Percentiles rank a stretch among this genome's conserved stretches.
These are phyloP conservation scores for Zelonia costaricensis DNA, from an alignment of 208 protist genomes.

Conservation along the genomic window DNA sequence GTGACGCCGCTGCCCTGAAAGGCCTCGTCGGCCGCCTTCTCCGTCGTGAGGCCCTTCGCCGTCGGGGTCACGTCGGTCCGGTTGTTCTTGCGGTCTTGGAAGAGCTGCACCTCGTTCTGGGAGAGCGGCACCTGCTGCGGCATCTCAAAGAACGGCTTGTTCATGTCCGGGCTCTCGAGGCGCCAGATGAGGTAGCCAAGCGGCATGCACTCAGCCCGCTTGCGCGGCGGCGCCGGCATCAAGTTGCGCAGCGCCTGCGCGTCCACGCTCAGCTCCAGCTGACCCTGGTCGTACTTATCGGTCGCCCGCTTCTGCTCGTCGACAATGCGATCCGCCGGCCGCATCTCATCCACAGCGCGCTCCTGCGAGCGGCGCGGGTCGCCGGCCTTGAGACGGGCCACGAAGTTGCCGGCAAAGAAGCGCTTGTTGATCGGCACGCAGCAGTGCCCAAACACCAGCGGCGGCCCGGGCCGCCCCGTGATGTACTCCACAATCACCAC, in stretches of 20 bases:
- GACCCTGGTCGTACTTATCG: conserved; percentile 44
- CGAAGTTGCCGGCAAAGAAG: conserved; percentile 56
- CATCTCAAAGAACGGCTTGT: conserved; percentile 50
- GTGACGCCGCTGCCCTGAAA: conserved; percentile 33
- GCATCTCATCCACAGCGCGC: conserved; percentile 39
- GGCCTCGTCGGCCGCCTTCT: conserved; percentile 24
- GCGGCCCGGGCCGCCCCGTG: conserved; percentile 14
- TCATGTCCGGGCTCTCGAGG: conserved; percentile 34
- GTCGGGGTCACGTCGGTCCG: conserved; percentile 5
- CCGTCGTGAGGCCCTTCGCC: conserved; percentile 19
- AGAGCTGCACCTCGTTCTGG: conserved; percentile 49
- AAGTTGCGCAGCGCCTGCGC: conserved; percentile 57
- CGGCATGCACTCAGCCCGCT: conserved; percentile 44
- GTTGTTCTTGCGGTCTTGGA: conserved; percentile 21
- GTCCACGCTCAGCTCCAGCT: conserved; percentile 62
- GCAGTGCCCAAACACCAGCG: conserved; percentile 62
- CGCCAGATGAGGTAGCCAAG: conserved; percentile 65
- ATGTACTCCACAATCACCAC: conserved; percentile 78
- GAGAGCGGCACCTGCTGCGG: conserved; percentile 50
- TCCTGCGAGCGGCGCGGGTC: conserved; percentile 71
- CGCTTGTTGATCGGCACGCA: conserved; percentile 55
- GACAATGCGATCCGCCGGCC: conserved; percentile 35
- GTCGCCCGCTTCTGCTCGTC: conserved; percentile 39
- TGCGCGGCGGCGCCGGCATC: conserved; percentile 32
- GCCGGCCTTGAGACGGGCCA: conserved; percentile 60